Evolutionary conservation across 805 yeast genomes (phyloP).

Genomic region (Ogataea pilisensis): DNA sequence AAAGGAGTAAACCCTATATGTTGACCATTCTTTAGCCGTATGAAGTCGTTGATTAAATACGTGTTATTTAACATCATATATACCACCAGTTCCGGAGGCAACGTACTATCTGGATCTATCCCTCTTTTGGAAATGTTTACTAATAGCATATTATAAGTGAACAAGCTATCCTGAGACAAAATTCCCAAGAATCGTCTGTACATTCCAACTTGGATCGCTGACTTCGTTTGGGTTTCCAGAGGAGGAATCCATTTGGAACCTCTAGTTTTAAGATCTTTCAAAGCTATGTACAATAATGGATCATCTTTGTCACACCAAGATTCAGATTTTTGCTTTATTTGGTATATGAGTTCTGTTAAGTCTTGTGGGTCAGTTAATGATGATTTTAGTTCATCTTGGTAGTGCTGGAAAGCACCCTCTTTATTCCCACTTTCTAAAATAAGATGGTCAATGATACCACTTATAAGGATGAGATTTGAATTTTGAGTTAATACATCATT

Average conservation of each 20-base stretch:
- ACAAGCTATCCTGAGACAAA: constrained; percentile 25
- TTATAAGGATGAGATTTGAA: constrained; percentile 40
- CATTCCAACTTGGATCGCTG: constrained; percentile 58
- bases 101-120: constrained; percentile 44
- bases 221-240: constrained; percentile 41
- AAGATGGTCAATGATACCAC: constrained; percentile 63
- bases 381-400: constrained; percentile 19
- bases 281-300: constrained; percentile 29
- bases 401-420: constrained; percentile 14
- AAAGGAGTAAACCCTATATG: constrained; percentile 38
- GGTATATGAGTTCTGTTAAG: constrained; percentile 16
- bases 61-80: constrained; percentile 35
- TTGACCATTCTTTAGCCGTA: constrained; percentile 42
- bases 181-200: constrained; percentile 48
- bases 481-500: neutral
- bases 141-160: constrained; percentile 40
- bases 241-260: constrained; percentile 45
- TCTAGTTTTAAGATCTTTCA: constrained; percentile 65
- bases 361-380: constrained; percentile 13
- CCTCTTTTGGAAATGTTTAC: constrained; percentile 46
- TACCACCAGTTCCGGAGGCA: constrained; percentile 39
- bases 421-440: constrained; percentile 17
- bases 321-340: constrained; percentile 6
- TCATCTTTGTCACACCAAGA: constrained; percentile 27
- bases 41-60: constrained; percentile 39